Percentiles rank a stretch among this genome's conserved stretches.
These are phyloP conservation scores for Annulohypoxylon nitens DNA, from an alignment of 495 filamentous ascomycete species.

Conservation along the genomic window DNA sequence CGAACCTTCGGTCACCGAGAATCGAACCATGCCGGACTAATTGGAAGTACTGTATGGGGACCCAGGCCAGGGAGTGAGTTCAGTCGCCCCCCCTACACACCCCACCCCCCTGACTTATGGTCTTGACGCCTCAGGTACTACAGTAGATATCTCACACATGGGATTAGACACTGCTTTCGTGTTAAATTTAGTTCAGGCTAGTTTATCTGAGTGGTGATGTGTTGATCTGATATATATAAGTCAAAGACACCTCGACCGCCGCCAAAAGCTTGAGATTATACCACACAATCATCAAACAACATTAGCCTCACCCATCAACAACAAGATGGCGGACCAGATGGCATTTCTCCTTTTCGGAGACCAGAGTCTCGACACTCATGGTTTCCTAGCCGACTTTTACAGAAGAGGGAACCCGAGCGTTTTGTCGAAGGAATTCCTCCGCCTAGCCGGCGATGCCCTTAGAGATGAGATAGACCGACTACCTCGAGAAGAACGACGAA, in stretches of 20 bases:
- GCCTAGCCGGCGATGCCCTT: constrained; percentile 71
- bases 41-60: constrained; percentile 38
- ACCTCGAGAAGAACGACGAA: constrained; percentile 68
- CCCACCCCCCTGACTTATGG: constrained; percentile 31
- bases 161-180: constrained; percentile 35
- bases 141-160: constrained; percentile 46
- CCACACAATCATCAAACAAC: constrained; percentile 31
- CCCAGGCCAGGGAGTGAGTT: constrained; percentile 42
- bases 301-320: constrained; percentile 35
- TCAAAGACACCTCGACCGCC: constrained; percentile 42
- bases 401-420: constrained; percentile 73
- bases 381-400: constrained; percentile 72
- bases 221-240: constrained; percentile 52
- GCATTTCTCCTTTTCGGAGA: constrained; percentile 78
- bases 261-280: constrained; percentile 26
- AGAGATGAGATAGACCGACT: constrained; percentile 73
- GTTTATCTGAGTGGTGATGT: constrained; percentile 31
- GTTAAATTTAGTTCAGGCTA: constrained; percentile 50
- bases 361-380: constrained; percentile 79
- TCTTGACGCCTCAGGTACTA: constrained; percentile 35
- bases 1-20: constrained; percentile 60
- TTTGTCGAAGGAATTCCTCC: constrained; percentile 74
- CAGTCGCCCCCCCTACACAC: constrained; percentile 34
- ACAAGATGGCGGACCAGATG: constrained; percentile 60
- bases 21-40: constrained; percentile 48